Percentiles rank a stretch among this genome's conserved stretches.
Conservation (phyloP, 306 rosid species). For the Lupinus albus region DNA sequence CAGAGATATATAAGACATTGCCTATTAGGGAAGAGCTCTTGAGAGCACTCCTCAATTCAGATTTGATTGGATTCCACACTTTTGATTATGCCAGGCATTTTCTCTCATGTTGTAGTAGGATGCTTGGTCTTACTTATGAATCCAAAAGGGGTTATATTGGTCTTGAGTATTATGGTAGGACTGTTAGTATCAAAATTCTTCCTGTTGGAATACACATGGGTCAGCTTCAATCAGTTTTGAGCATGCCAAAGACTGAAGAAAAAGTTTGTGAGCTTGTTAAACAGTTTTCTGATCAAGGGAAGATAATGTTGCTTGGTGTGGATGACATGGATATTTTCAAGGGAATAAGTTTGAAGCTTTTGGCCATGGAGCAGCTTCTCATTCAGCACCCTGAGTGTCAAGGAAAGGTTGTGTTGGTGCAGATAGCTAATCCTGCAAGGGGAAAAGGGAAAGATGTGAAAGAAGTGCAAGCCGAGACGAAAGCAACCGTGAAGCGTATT, state of each 20-base stretch:
- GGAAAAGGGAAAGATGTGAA: constrained; percentile 71
- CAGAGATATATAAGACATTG: constrained; percentile 69
- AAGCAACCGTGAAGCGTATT: constrained; percentile 59
- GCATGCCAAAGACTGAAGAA: constrained; percentile 56
- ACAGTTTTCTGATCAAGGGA: constrained; percentile 52
- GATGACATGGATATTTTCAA: constrained; percentile 81
- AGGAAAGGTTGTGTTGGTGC: constrained; percentile 69
- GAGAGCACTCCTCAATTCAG: constrained; percentile 66
- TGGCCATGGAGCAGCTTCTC: constrained; percentile 78
- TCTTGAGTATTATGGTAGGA: constrained; percentile 72
- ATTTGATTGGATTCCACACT: constrained; percentile 74
- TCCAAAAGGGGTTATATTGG: constrained; percentile 76
- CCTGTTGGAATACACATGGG: constrained; percentile 81
- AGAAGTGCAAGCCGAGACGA: constrained; percentile 65
- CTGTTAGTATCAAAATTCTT: constrained; percentile 74
- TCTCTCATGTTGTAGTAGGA: constrained; percentile 70
- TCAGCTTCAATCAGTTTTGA: constrained; percentile 64
- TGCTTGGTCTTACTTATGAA: constrained; percentile 73
- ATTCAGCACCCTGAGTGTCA: constrained; percentile 60
- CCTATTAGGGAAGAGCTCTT: constrained; percentile 71
- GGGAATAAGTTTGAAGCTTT: constrained; percentile 74
- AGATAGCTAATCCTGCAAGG: constrained; percentile 75
- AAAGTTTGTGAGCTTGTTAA: constrained; percentile 61
- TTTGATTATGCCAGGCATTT: constrained; percentile 78
- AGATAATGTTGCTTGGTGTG: constrained; percentile 67